A percentile compares a stretch with the other conserved stretches of the same genome.
These are phyloP conservation scores for Tremella fuciformis DNA, from an alignment of 768 basidiomycete genomes.

Conservation along the genomic window DNA sequence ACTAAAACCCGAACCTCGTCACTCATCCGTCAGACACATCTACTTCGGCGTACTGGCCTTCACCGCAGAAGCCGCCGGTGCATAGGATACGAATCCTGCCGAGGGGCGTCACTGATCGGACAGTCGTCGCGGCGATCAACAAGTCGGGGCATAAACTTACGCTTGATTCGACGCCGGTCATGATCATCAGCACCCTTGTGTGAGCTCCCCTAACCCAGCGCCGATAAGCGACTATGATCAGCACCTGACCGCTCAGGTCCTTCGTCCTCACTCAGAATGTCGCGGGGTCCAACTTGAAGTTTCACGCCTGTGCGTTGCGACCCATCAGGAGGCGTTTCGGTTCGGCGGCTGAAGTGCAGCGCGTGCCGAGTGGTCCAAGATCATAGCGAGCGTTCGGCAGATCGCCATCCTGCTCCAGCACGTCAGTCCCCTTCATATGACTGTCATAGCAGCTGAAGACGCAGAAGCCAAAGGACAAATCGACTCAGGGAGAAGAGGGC, in stretches of 20 bases:
- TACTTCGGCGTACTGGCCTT: too few relatives aligned
- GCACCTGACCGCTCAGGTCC: not conserved
- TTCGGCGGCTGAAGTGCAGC: not conserved
- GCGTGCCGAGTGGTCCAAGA: slow-evolving; percentile 60
- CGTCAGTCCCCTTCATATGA: slow-evolving; percentile 5
- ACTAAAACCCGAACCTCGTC: too few relatives aligned
- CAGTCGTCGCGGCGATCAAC: slow-evolving; percentile 1
- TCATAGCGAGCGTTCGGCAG: slow-evolving; percentile 61
- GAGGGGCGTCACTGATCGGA: not conserved
- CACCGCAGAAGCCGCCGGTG: too few relatives aligned
- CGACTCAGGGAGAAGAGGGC: not conserved
- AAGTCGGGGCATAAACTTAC: slow-evolving; percentile 4
- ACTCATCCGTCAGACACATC: too few relatives aligned
- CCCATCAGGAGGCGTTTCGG: not conserved
- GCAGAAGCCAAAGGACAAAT: not conserved
- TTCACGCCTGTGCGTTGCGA: not conserved
- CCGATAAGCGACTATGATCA: not conserved
- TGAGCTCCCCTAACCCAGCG: not conserved
- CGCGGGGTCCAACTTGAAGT: not conserved
- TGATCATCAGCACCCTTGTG: slow-evolving; percentile 2
- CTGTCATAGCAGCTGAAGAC: not conserved
- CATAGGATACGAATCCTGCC: too few relatives aligned
- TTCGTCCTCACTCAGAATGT: slow-evolving; percentile 2
- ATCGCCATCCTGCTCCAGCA: slow-evolving; percentile 59
- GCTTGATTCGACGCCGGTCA: not conserved